Evolutionary conservation across 2,329 filamentous ascomycete species (phyloP), one percentile per base, ranked within the genome.

Genomic region (Drechslerella coelobrocha): DNA sequence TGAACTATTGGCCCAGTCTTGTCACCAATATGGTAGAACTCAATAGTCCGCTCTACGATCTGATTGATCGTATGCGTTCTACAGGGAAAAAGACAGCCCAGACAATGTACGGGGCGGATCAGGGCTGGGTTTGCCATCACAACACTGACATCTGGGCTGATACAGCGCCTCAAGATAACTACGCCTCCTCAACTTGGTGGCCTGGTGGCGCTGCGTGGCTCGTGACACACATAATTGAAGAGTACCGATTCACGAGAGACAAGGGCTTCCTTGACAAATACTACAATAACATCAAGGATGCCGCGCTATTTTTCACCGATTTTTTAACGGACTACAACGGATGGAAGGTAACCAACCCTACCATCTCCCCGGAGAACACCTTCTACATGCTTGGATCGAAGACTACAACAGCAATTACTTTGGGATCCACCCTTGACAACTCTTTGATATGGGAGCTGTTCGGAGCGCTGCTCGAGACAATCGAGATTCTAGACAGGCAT

Each of bases 1-100:
- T 84, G 83, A 84, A 84, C 72, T 84, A 84, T 73, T 84, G 82
- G 82, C 78, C 77, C 0, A 74, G 75, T 27, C 74, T 76, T 1
- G 61, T 76, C 2, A 78, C 76, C 1, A 78, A 77, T 2, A 73
- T 80, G 0, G 47, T 74, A 2, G 80, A 81, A 43, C 79, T 78
- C 1, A 78, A 81, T 9, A 54, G 77, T 1, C 81, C 82, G 0
- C 65, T 84, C 0, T 80, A 82, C 37, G 76, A 79, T 19, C 73
- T 81, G 1, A 76, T 82, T 2, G 78, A 81, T n/a, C 76, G 77
- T 1, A 76, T 79, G 71, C 72, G 72, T 72, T 43, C 24, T 66
- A 74, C 72, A 77, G 83, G 74, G 0, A 74, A 76, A 4, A 76
- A 77, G 4, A 78, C 79, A 1, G 79, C 78, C 12, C 62, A 74